Evolutionary conservation across 176 grass and related monocot genomes (phyloP).

Genomic region (Canna indica): DNA sequence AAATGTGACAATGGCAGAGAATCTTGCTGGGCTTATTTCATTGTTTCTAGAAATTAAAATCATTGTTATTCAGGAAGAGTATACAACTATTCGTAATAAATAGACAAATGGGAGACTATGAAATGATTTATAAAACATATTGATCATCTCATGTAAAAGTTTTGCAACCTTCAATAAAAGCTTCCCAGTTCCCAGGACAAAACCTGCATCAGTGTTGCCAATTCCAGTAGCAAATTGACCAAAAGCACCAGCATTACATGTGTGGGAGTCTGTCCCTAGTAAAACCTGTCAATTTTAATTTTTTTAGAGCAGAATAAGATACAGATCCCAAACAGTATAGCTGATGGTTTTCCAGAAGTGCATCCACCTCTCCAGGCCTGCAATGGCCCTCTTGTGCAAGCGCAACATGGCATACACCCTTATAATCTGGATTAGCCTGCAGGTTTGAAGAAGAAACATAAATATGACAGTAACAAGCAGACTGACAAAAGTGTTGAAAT

Average conservation of each 20-base stretch:
- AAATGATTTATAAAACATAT: not conserved
- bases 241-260: slow-evolving; percentile 96
- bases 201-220: slow-evolving; percentile 93
- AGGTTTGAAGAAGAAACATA: slow-evolving; percentile 13
- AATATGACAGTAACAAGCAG: slow-evolving; percentile 1
- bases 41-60: not conserved
- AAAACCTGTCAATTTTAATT: slow-evolving; percentile 54
- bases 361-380: slow-evolving; percentile 74
- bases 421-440: slow-evolving; percentile 95
- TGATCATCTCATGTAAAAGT: not conserved
- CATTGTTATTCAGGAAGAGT: not conserved
- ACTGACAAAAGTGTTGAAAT: not conserved
- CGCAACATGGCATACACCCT: slow-evolving; percentile 83
- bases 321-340: not conserved
- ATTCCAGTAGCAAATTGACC: slow-evolving; percentile 96
- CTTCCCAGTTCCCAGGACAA: slow-evolving; percentile 86
- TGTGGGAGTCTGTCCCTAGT: slow-evolving; percentile 89
- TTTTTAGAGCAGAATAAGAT: slow-evolving; percentile 1
- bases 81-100: not conserved
- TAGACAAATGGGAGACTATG: not conserved
- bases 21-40: not conserved
- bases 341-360: not conserved
- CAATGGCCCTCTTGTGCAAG: slow-evolving; percentile 97
- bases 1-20: not conserved
- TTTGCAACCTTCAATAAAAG: slow-evolving; percentile 69